Conservation (phyloP, 2,329 filamentous ascomycete species). For the Simplicillium aogashimaense region DNA sequence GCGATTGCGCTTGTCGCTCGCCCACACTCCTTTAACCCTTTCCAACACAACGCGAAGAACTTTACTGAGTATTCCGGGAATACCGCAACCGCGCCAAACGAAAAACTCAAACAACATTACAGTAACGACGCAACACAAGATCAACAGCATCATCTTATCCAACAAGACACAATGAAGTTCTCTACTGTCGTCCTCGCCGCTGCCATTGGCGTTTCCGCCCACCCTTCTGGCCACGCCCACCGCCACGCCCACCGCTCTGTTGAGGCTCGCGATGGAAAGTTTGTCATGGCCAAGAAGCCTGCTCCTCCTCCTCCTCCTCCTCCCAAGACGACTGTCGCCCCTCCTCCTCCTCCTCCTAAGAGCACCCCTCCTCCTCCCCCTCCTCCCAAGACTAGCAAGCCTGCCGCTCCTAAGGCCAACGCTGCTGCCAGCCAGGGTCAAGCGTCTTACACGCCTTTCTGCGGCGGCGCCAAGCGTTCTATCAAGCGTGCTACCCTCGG, state of each 20-base stretch:
- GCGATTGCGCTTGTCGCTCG: slow-evolving; percentile 3
- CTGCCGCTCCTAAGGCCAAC: background rate
- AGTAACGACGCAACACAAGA: slow-evolving; percentile 2
- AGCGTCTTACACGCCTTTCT: slow-evolving; percentile 20
- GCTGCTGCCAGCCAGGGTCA: slow-evolving; percentile 7
- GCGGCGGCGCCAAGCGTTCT: slow-evolving; percentile 33
- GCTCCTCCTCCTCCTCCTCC: slow-evolving; percentile 8
- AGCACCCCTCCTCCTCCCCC: slow-evolving; percentile 1
- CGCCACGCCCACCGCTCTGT: slow-evolving; percentile 21
- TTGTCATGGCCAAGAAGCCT: slow-evolving; percentile 24
- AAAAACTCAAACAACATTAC: background rate
- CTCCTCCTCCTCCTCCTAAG: slow-evolving; percentile 3
- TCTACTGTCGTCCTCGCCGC: slow-evolving; percentile 26
- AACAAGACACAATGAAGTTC: slow-evolving; percentile 28
- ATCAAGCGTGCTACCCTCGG: slow-evolving; percentile 38
- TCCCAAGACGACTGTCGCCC: slow-evolving; percentile 1
- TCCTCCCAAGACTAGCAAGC: slow-evolving; percentile 4
- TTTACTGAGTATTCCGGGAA: slow-evolving; percentile 6
- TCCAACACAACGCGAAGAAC: background rate
- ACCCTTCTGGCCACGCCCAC: slow-evolving; percentile 28
- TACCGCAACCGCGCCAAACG: background rate
- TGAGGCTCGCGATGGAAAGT: slow-evolving; percentile 18
- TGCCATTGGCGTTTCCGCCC: slow-evolving; percentile 29
- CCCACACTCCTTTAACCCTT: slow-evolving; percentile 7
- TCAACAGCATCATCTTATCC: background rate